Conservation (phyloP, 1,284 basidiomycete species). For the Apiotrichum brassicae region DNA sequence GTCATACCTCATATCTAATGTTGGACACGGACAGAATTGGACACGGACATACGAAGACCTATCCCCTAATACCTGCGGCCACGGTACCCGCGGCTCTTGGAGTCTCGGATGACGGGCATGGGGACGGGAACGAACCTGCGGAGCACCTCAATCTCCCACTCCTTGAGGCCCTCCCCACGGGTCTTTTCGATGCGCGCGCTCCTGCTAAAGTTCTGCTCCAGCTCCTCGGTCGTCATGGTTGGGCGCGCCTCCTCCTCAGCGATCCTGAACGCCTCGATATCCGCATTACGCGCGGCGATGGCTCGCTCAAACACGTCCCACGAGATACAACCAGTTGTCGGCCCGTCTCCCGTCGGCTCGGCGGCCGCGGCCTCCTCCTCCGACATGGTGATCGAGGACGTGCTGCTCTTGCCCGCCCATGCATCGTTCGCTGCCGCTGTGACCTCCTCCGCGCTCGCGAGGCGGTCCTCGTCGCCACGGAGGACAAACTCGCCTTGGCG, state of each 20-base stretch:
- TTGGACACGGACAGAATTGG: too few species aligned
- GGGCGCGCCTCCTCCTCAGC: conserved; percentile 44
- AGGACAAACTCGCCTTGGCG: conserved; percentile 75
- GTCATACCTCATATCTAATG: too few species aligned
- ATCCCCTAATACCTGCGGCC: neutral
- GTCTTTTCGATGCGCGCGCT: conserved; percentile 55
- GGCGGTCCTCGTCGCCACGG: conserved; percentile 34
- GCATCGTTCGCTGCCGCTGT: conserved; percentile 1
- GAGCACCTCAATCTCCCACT: conserved; percentile 45
- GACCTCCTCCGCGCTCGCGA: conserved; percentile 16
- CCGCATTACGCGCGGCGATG: conserved; percentile 40
- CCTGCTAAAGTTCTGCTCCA: conserved; percentile 17
- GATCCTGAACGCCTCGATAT: conserved; percentile 49
- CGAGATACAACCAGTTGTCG: conserved; percentile 55
- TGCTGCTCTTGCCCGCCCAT: neutral
- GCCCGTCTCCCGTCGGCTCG: conserved; percentile 3
- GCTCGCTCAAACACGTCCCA: conserved; percentile 74
- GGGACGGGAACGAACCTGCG: conserved; percentile 36
- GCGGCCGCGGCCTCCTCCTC: conserved; percentile 38
- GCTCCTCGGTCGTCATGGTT: conserved; percentile 41
- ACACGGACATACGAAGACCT: too few species aligned
- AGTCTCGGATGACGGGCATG: conserved; percentile 22
- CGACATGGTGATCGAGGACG: conserved; percentile 21
- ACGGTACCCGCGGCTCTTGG: conserved; percentile 5
- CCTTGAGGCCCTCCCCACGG: conserved; percentile 24